Percentiles rank a stretch among this genome's conserved stretches.
phyloP scores from a whole-genome alignment of 225 moss, liverwort and hornwort species.

The Thuidium tamariscinum region DNA sequence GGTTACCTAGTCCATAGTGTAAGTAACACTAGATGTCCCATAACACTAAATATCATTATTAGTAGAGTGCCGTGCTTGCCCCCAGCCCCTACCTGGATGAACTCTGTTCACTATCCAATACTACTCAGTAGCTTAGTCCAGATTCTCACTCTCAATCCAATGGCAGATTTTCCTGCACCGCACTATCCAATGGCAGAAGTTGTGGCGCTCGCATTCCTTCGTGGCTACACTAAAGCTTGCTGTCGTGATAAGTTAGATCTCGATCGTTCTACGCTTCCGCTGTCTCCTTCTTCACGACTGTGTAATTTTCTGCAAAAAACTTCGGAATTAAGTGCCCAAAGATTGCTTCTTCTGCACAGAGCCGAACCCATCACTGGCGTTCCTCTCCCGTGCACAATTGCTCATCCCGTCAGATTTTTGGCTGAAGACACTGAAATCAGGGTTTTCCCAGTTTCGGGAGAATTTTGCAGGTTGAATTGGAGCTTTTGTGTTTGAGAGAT shows the following conservation, averaged over 20 bases:
- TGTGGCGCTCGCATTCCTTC: not conserved
- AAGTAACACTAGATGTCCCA: too few relatives aligned
- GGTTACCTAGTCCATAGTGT: too few relatives aligned
- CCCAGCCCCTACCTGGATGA: not conserved
- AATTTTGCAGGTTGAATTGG: not conserved
- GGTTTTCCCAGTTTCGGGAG: not conserved
- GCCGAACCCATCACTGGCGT: too few relatives aligned
- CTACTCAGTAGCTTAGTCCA: not conserved
- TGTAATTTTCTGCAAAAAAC: not conserved
- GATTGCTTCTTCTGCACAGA: not conserved
- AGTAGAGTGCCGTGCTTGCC: not conserved
- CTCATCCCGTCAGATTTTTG: not conserved
- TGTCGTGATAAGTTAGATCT: not conserved
- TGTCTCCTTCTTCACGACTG: not conserved
- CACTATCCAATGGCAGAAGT: not conserved
- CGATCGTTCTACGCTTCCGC: not conserved
- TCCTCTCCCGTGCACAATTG: not conserved
- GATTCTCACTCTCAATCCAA: not conserved
- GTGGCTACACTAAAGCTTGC: not conserved
- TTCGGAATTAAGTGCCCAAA: too few relatives aligned
- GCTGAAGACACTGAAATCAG: not conserved
- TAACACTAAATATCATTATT: not conserved
- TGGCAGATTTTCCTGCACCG: not conserved
- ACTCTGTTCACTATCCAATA: not conserved
- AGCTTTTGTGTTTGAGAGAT: not conserved